Percentiles rank a stretch among this genome's conserved stretches.
phyloP scores from a whole-genome alignment of 179 eudicot genomes.

The Spergularia azorica region DNA sequence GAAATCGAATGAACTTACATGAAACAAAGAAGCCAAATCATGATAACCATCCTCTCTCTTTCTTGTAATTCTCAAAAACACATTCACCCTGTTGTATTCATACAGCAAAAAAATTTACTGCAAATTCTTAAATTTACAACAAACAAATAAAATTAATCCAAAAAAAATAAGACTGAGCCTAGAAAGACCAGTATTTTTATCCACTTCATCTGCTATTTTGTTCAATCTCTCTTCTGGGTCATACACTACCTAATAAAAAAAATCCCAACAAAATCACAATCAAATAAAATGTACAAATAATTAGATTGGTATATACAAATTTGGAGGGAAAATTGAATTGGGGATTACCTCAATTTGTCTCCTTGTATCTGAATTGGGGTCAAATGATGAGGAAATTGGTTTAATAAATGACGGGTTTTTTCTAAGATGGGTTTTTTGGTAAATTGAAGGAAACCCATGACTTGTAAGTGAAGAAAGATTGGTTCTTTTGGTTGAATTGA shows the following conservation, averaged over 20 bases:
- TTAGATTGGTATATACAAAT: neutral
- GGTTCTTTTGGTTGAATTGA: conserved; percentile 36
- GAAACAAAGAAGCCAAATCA: conserved; percentile 96
- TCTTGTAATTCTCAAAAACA: conserved; percentile 85
- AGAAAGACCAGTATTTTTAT: conserved; percentile 66
- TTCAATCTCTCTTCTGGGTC: conserved; percentile 70
- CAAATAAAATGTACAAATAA: neutral
- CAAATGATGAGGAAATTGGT: conserved; percentile 34
- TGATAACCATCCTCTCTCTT: conserved; percentile 96
- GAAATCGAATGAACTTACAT: conserved; percentile 51
- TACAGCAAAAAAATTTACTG: conserved; percentile 13
- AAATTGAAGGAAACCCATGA: conserved; percentile 36
- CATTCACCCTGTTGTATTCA: conserved; percentile 78
- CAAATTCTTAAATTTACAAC: conserved; percentile 5
- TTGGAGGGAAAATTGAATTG: conserved; percentile 1
- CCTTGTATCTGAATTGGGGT: conserved; percentile 33
- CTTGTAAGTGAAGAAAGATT: conserved; percentile 30
- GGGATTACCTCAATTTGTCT: conserved; percentile 63
- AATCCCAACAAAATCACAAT: conserved; percentile 4
- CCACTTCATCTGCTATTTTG: conserved; percentile 71
- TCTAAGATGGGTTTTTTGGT: conserved; percentile 38
- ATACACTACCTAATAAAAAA: conserved; percentile 66
- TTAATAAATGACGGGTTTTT: conserved; percentile 25
- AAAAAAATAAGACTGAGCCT: conserved; percentile 57
- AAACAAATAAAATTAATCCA: neutral